Base-by-base conservation (phyloP, 768 basidiomycete species). In the Pleurotus eryngii region DNA sequence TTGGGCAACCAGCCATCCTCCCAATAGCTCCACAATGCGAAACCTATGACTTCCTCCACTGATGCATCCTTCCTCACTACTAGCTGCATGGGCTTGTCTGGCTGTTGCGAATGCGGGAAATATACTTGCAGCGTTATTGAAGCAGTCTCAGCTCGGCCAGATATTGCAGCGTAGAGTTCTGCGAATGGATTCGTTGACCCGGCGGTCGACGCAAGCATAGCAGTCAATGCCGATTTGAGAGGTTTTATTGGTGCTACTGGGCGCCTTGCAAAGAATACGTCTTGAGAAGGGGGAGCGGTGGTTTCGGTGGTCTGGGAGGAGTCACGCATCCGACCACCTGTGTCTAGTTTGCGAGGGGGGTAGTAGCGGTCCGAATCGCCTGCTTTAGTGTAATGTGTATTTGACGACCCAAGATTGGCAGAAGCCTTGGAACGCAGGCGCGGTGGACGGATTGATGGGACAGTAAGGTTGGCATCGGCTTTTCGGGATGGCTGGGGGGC, bases 31-130 rank as follows among this genome's bases (percentile, higher is more conserved):
- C 86, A 97, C 46, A 98, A 68, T 1, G 92, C 88, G 68, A 90
- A 93, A 0, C 97, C 97, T 55, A 98, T 90, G 4, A 96, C 93
- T 69, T 98, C 97, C 67, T 98, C 97, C 3, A 98, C 87, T 0
- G 88, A 90, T 1, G 94, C 90, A 61, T 98, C 96, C 61, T 85
- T 86, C 56, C 92, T 74, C 9, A 98, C 91, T 59, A 80, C 87
- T 4, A 95, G 77, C 38, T 82, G 73, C 80, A 95, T 83, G 18
- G 83, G 74, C 51, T 84, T 50, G 27, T 42, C 53, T 0, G 89
- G 89, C 57, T 82, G 74, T 4, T 67, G 72, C 14, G 90, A 90
- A 60, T 88, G 84, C 0, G 95, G 95, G 74, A 96, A 98, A 72
- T 86, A 97, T 1, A 98, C 79, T 45, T 81, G 81, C 40, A 96